Conservation (phyloP, 495 filamentous ascomycete species). For the Xylaria sp. region DNA sequence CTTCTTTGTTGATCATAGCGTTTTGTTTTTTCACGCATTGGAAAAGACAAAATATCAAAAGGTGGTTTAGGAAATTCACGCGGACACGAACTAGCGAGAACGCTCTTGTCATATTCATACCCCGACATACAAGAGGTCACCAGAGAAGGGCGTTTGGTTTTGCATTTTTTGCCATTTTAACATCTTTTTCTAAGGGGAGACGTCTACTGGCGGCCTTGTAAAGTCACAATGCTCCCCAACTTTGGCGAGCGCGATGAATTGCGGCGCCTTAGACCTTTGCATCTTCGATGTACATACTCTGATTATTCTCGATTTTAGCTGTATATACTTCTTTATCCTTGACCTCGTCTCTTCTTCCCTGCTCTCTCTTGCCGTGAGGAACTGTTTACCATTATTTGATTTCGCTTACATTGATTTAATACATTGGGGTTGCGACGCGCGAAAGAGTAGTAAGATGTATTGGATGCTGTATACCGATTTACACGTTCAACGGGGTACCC, state of each 20-base stretch:
- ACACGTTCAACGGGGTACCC: neutral
- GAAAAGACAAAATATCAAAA: neutral
- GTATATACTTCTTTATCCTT: constrained; percentile 23
- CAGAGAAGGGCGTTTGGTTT: constrained; percentile 16
- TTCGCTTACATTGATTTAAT: neutral
- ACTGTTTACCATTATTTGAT: neutral
- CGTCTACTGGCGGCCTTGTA: constrained; percentile 6
- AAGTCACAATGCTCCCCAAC: neutral
- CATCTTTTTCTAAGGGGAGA: constrained; percentile 17
- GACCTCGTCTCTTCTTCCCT: neutral
- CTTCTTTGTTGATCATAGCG: constrained; percentile 13
- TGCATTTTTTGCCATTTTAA: constrained; percentile 16
- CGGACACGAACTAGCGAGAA: constrained; percentile 22
- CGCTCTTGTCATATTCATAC: constrained; percentile 12
- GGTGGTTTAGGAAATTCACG: constrained; percentile 15
- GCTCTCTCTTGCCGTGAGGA: neutral
- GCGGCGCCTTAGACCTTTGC: neutral
- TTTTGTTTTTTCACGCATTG: constrained; percentile 10
- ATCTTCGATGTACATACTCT: constrained; percentile 27
- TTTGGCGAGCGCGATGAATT: neutral
- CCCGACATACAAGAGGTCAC: constrained; percentile 19
- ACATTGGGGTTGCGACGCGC: neutral
- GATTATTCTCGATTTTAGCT: constrained; percentile 27
- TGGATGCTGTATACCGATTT: neutral
- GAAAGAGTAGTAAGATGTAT: neutral